These are phyloP conservation scores for Phytophthora syringae DNA, from an alignment of 352 stramenopile genomes.

Conservation along the genomic window DNA sequence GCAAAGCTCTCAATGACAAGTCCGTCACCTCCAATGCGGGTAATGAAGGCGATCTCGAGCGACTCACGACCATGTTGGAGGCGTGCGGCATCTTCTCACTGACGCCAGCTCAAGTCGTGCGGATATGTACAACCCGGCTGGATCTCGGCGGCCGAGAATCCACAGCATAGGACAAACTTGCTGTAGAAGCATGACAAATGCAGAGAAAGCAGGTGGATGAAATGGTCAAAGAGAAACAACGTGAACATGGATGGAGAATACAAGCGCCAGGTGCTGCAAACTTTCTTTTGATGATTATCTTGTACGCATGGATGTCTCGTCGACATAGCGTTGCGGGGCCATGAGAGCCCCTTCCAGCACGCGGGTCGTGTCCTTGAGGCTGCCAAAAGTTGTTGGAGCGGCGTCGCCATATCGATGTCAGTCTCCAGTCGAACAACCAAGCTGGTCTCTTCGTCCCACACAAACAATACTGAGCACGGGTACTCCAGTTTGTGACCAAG, in stretches of 20 bases:
- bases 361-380: conserved; percentile 28
- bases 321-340: conserved; percentile 17
- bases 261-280: neutral
- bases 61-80: conserved; percentile 78
- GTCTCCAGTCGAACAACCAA: conserved; percentile 34
- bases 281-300: neutral
- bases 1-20: conserved; percentile 47
- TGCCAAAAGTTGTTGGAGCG: conserved; percentile 36
- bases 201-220: conserved; percentile 10
- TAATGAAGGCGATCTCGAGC: conserved; percentile 40
- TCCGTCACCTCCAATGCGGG: neutral
- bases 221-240: conserved; percentile 10
- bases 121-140: conserved; percentile 37
- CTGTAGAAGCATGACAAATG: conserved; percentile 15
- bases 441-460: conserved; percentile 48
- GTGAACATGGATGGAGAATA: conserved; percentile 8
- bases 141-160: conserved; percentile 22
- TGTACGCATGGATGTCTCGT: conserved; percentile 2
- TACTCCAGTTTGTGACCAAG: conserved; percentile 38
- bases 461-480: conserved; percentile 40
- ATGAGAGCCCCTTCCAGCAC: conserved; percentile 32
- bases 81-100: conserved; percentile 62
- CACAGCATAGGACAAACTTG: neutral
- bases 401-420: conserved; percentile 36
- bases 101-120: conserved; percentile 49